Evolutionary conservation across 345 rosid species (phyloP), one percentile per base, ranked within the genome.

Genomic region (Lagerstroemia speciosa): DNA sequence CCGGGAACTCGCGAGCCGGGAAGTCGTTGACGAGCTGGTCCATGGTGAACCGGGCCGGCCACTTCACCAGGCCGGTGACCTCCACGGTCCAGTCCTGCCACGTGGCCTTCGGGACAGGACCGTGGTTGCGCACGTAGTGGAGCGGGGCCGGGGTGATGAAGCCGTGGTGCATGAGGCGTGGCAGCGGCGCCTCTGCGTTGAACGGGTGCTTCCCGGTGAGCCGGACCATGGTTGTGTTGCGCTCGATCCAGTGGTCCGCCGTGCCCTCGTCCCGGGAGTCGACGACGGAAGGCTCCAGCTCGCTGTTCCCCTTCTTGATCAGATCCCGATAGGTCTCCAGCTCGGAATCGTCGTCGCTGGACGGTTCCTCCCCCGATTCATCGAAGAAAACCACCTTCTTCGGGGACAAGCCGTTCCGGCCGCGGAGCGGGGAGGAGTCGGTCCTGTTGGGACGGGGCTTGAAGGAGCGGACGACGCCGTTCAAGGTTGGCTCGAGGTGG

Each of bases 171-270:
- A 91, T 89, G 64, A 94, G 97, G 41, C 89, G 83, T 73, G 74
- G 72, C 33, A 94, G 67, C 6, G 97, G 96, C 0, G 99, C 69
- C 68, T 91, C 99, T 1, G 86, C 80, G 87, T 94, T 94, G 80
- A 89, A 94, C 0, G 99, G 99, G 68, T 94, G 97, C 68, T 94
- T 94, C 45, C 99, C 97, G 2, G 97, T 88, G 81, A 91, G 95
- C 36, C 99, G 99, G 70, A 94, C 80, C 96, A 91, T 85, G 29
- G 87, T 62, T 1, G 90, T 73, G 83, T 91, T 88, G 6, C 99
- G 91, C 67, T 85, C 77, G 70, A 94, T 79, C 99, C 99, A 94
- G 43, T 71, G 74, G 50, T 94, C 97, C 1, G 90, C 82, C 0
- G 96, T 94, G 27, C 77, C 83, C 73, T 86, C 95, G 52, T 94